Evolutionary conservation across 495 filamentous ascomycete species (phyloP), one percentile per base, ranked within the genome.

Genomic region (Aspergillus baeticus): DNA sequence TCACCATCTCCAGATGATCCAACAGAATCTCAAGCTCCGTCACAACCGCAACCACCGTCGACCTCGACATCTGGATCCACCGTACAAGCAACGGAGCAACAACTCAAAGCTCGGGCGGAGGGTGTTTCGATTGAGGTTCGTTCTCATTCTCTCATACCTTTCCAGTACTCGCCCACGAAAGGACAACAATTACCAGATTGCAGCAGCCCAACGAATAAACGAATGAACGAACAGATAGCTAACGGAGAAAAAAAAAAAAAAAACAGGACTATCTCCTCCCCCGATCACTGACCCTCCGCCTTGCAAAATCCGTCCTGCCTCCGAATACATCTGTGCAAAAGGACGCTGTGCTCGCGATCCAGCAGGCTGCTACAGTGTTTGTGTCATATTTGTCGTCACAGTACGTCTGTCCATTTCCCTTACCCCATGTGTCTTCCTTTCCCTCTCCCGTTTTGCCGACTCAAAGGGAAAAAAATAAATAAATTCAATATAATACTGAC

Each of bases 241-340:
- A 34, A 41, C 21, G 20, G 37, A 59, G 18, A 38, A 36, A 20
- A 21, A 34, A 0, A 31, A 55, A 7, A 52, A 43, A 48, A 38
- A 52, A 44, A 29, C 23, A 97, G 92, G 94, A 98, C 67, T 86
- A 96, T 53, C 88, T 82, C 36, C 86, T 98, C 17, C 94, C 94
- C 1, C 93, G 91, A 67, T 92, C 91, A n/a, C 89, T 97, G 69
- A 90, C 96, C 37, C 88, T 90, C 43, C 85, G 94, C 20, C 84
- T 98, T 6, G 94, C 93, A 2, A 98, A 98, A 79, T 88, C 91
- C 54, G 91, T 96, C n/a, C 81, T 98, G n/a, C 94, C 94, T 0
- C 83, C 92, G 6, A 96, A 97, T 66, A 96, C 94, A 1, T 88
- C 91, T 58, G 90, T 98, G 48, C 90, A 96, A 63, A 96, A 92